Conservation (phyloP, 73 alveolate species). For the Breviolum minutum region DNA sequence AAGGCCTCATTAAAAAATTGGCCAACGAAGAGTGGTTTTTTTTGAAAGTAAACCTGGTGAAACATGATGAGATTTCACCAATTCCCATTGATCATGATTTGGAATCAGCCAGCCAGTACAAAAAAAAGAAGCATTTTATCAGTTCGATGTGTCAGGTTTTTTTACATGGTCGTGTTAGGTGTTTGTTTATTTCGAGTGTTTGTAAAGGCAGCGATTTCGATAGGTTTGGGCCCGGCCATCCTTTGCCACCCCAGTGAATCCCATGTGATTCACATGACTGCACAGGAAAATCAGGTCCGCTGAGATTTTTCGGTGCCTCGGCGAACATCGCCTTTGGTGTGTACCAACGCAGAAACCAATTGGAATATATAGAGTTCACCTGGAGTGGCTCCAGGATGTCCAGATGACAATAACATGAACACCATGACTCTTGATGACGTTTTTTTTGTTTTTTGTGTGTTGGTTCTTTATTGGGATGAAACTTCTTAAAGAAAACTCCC, state of each 20-base stretch:
- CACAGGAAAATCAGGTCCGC: slow-evolving; percentile 57
- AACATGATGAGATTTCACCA: not conserved
- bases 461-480: not conserved
- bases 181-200: not conserved
- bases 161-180: too few species aligned
- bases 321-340: not conserved
- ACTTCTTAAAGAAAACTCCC: not conserved
- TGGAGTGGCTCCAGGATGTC: not conserved
- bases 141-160: too few species aligned
- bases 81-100: not conserved
- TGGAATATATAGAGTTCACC: not conserved
- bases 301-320: slow-evolving; percentile 41
- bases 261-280: not conserved
- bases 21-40: too few species aligned
- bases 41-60: too few species aligned
- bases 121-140: too few species aligned
- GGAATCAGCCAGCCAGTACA: too few species aligned
- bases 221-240: too few species aligned
- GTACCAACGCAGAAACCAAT: not conserved
- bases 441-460: not conserved
- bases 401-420: too few species aligned
- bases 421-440: too few species aligned
- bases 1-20: not conserved
- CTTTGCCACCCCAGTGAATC: too few species aligned
- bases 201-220: not conserved